Base-by-base conservation (phyloP, 768 basidiomycete species). In the Mycena olivaceomarginata region DNA sequence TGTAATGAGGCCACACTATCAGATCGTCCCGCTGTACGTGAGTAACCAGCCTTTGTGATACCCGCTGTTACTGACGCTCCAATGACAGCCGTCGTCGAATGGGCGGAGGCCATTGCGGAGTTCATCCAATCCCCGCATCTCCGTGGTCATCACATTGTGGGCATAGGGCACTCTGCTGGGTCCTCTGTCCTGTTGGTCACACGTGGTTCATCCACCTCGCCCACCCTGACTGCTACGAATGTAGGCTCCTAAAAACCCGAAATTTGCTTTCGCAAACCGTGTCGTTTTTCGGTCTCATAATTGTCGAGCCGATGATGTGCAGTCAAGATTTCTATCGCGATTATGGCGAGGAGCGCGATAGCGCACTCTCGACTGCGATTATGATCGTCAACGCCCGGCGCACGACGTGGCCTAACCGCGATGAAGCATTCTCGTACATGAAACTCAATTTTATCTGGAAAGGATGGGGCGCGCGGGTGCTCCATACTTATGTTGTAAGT, bases 331-430 rank as follows among this genome's bases (percentile, higher is more conserved):
- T 22, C 15, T 56, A 56, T 25, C 53, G 53, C 12, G 53, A 56
- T 10, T 56, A 13, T 22, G n/a, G 53, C n/a, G 53, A 22, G n/a
- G 53, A 22, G 53, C 53, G 20, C 53, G 22, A 56, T 56, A 56
- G 53, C 53, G 53, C 53, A 7, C 53, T 56, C 53, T n/a, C 53
- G 4, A 56, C 53, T 22, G 53, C 53, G n/a, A 56, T 56, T 56
- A 56, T 56, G 53, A 56, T 56, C 12, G 53, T 56, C n/a, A 56
- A 56, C 20, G 53, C 53, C n/a, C 53, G 53, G 22, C 53, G n/a
- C 53, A 56, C 20, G 12, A 56, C 53, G 20, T 56, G 53, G 53
- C 15, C n/a, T 9, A 56, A 22, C 22, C 53, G 53, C 12, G 53
- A 25, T n/a, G 53, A 56, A 15, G 53, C 53, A 56, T 56, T 56